Conservation (phyloP, 2,329 filamentous ascomycete species). For the Didymella arachidicola region DNA sequence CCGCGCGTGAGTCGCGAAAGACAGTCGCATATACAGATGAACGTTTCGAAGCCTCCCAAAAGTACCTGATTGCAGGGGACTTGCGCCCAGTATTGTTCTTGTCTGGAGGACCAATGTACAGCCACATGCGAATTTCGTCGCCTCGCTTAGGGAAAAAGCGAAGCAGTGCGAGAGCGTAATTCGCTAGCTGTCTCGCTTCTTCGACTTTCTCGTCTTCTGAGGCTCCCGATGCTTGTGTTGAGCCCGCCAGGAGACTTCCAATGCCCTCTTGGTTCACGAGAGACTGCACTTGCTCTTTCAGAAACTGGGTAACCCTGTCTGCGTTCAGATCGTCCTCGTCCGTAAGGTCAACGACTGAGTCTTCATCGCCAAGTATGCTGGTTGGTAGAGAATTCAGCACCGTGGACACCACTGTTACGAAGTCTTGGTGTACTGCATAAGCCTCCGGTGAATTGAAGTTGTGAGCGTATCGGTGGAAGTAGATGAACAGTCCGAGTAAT, state of each 20-base stretch:
- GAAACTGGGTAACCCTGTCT: constrained; percentile 55
- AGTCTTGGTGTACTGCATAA: constrained; percentile 59
- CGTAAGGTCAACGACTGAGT: constrained; percentile 40
- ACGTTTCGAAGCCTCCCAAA: constrained; percentile 74
- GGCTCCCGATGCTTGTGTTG: constrained; percentile 46
- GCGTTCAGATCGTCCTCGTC: constrained; percentile 34
- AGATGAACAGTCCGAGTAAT: constrained; percentile 67
- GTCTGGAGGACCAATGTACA: constrained; percentile 78
- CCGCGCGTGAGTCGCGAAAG: constrained; percentile 63
- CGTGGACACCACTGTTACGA: constrained; percentile 63
- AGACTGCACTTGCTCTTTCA: constrained; percentile 71
- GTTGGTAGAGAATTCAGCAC: constrained; percentile 65
- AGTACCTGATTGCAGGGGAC: constrained; percentile 77
- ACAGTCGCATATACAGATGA: constrained; percentile 67
- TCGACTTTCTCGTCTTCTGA: constrained; percentile 52
- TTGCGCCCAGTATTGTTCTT: constrained; percentile 44
- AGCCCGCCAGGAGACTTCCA: constrained; percentile 64
- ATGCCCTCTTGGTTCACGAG: constrained; percentile 80
- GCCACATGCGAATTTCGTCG: constrained; percentile 93
- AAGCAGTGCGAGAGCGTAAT: constrained; percentile 84
- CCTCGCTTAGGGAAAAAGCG: constrained; percentile 81
- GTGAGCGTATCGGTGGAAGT: constrained; percentile 61
- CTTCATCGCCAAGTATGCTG: constrained; percentile 61
- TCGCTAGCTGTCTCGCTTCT: constrained; percentile 78
- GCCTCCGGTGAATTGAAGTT: constrained; percentile 48